Conservation (phyloP, 192 early-diverging fungal genomes). For the Gaertneriomyces sp. region DNA sequence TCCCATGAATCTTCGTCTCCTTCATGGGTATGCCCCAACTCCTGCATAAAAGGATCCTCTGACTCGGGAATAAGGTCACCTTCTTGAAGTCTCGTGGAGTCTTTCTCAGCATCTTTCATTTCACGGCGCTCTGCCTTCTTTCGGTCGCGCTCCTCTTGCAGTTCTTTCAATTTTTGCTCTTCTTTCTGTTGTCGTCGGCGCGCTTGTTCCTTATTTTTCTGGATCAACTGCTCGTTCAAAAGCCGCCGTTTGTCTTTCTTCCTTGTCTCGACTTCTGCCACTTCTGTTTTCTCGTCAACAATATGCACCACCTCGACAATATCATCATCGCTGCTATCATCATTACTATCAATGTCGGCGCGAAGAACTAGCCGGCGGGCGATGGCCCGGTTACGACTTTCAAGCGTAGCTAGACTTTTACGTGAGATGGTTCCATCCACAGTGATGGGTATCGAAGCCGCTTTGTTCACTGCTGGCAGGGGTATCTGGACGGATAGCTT, state of each 20-base stretch:
- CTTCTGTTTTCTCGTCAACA: neutral
- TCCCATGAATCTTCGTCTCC: neutral
- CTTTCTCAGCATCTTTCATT: neutral
- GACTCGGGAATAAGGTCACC: neutral
- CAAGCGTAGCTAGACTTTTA: neutral
- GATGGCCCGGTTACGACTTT: neutral
- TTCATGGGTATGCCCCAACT: neutral
- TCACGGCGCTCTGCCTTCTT: neutral
- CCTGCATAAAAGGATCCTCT: neutral
- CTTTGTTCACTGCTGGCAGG: neutral
- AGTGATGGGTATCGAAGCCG: neutral
- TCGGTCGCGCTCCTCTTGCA: neutral
- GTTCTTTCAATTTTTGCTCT: conserved; percentile 1
- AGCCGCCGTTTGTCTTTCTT: neutral
- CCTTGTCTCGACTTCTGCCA: neutral
- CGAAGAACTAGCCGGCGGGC: neutral
- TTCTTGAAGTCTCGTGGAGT: too few species aligned
- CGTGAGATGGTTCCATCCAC: neutral
- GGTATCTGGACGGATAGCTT: neutral
- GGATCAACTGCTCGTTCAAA: conserved; percentile 3
- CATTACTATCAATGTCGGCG: neutral
- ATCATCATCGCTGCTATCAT: neutral
- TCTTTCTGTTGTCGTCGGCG: neutral
- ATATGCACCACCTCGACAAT: neutral
- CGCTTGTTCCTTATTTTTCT: conserved; percentile 4